Evolutionary conservation across 768 basidiomycete genomes (phyloP).

Genomic region (Lyophyllum semitale): DNA sequence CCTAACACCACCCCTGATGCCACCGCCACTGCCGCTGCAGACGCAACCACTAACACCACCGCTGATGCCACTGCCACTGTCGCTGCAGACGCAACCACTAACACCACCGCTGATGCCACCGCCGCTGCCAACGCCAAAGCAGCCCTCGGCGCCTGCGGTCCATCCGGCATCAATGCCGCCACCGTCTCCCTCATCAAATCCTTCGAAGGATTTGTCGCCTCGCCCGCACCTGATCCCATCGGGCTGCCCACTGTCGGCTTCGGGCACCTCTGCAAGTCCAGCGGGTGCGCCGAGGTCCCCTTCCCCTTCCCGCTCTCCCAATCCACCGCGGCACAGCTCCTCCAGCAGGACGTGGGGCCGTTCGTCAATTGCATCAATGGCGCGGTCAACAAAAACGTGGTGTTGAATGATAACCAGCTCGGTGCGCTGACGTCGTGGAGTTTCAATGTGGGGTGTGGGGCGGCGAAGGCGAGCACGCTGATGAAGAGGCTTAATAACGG

Average conservation of each 20-base stretch:
- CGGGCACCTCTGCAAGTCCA: slow-evolving; percentile 27
- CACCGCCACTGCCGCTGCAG: background rate
- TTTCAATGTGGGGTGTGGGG: slow-evolving; percentile 30
- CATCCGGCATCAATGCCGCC: slow-evolving; percentile 22
- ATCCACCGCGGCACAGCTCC: slow-evolving; percentile 26
- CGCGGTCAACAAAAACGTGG: slow-evolving; percentile 24
- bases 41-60: background rate
- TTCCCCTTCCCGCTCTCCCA: slow-evolving; percentile 27
- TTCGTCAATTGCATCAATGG: slow-evolving; percentile 27
- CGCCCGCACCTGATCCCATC: slow-evolving; percentile 30
- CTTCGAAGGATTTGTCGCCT: slow-evolving; percentile 30
- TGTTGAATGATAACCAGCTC: slow-evolving; percentile 30
- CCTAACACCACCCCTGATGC: background rate
- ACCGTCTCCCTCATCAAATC: slow-evolving; percentile 28
- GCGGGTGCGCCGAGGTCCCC: slow-evolving; percentile 21
- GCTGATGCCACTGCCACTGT: background rate
- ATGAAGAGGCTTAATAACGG: slow-evolving; percentile 28
- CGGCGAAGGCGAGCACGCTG: slow-evolving; percentile 25
- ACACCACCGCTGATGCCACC: background rate
- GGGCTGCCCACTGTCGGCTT: slow-evolving; percentile 33
- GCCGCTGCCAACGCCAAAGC: background rate
- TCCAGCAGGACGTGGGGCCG: slow-evolving; percentile 22
- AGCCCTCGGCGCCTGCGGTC: slow-evolving; percentile 3
- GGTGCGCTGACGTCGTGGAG: slow-evolving; percentile 27
- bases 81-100: background rate